phyloP scores from a whole-genome alignment of 139 green algal genomes.

The Marvania coccoides region DNA sequence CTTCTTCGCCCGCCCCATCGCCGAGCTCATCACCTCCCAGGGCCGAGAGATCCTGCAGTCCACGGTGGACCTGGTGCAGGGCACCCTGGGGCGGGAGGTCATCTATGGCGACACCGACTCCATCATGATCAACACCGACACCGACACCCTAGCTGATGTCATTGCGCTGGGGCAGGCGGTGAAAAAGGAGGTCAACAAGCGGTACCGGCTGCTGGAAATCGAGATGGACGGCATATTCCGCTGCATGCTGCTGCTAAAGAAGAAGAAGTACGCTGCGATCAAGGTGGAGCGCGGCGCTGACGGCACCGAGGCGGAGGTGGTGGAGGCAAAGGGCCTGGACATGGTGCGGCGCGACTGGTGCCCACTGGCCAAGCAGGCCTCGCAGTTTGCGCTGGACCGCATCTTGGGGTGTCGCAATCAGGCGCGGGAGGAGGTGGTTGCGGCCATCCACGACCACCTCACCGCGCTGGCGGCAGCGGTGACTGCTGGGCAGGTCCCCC shows the following conservation, averaged over 20 bases:
- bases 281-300: constrained; percentile 61
- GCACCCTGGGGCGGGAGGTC: constrained; percentile 63
- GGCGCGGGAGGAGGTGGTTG: constrained; percentile 79
- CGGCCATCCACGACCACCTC: constrained; percentile 77
- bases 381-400: constrained; percentile 67
- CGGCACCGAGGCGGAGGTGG: constrained; percentile 37
- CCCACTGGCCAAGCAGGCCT: constrained; percentile 84
- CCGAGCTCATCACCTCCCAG: constrained; percentile 90
- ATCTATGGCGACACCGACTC: constrained; percentile 98
- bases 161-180: constrained; percentile 51
- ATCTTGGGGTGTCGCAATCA: constrained; percentile 60
- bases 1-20: constrained; percentile 91
- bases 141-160: constrained; percentile 54
- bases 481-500: constrained; percentile 44
- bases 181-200: constrained; percentile 65
- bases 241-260: constrained; percentile 97
- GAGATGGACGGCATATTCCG: constrained; percentile 94
- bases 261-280: constrained; percentile 98
- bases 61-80: constrained; percentile 91
- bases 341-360: constrained; percentile 98
- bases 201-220: constrained; percentile 92
- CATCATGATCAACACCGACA: constrained; percentile 92
- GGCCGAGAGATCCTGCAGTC: constrained; percentile 87
- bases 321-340: constrained; percentile 95
- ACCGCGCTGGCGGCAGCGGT: constrained; percentile 28